These are phyloP conservation scores for Diplogelasinospora grovesii DNA, from an alignment of 495 filamentous ascomycete genomes.

Conservation along the genomic window DNA sequence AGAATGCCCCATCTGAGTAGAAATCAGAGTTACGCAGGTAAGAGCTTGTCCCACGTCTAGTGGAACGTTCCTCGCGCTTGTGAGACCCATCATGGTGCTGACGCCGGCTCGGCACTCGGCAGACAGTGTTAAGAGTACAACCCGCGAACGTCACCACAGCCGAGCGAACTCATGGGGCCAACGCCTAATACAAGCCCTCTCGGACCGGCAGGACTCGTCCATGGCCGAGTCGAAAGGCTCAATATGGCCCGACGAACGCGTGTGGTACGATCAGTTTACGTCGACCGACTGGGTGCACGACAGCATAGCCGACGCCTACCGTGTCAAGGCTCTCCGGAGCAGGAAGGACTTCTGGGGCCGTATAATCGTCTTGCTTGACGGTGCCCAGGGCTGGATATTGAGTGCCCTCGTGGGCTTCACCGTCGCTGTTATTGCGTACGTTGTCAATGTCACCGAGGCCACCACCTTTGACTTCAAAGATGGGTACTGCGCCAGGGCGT, in stretches of 20 bases:
- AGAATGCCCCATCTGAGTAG: constrained; percentile 35
- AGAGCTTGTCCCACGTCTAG: constrained; percentile 7
- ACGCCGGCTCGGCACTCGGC: constrained; percentile 1
- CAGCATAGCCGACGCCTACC: constrained; percentile 87
- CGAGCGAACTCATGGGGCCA: constrained; percentile 56
- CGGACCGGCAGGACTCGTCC: constrained; percentile 38
- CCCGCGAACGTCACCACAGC: constrained; percentile 63
- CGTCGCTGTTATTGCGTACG: constrained; percentile 80
- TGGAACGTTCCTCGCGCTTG: not conserved
- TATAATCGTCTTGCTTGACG: constrained; percentile 69
- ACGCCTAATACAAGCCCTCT: constrained; percentile 45
- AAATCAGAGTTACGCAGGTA: constrained; percentile 43
- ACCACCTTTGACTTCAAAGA: constrained; percentile 84
- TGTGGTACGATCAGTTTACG: constrained; percentile 99
- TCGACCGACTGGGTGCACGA: constrained; percentile 99
- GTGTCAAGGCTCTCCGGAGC: constrained; percentile 72
- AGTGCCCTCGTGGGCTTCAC: constrained; percentile 86
- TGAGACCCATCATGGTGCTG: too few relatives aligned
- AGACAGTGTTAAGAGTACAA: constrained; percentile 42
- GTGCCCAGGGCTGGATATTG: constrained; percentile 90
- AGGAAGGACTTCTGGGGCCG: constrained; percentile 81
- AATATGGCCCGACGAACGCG: constrained; percentile 69
- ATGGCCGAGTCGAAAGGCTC: constrained; percentile 54
- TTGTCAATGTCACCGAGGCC: constrained; percentile 79
- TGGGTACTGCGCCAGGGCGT: constrained; percentile 70